Evolutionary conservation across 768 basidiomycete species (phyloP), one percentile per base, ranked within the genome.

Genomic region (Tricholoma sp.): DNA sequence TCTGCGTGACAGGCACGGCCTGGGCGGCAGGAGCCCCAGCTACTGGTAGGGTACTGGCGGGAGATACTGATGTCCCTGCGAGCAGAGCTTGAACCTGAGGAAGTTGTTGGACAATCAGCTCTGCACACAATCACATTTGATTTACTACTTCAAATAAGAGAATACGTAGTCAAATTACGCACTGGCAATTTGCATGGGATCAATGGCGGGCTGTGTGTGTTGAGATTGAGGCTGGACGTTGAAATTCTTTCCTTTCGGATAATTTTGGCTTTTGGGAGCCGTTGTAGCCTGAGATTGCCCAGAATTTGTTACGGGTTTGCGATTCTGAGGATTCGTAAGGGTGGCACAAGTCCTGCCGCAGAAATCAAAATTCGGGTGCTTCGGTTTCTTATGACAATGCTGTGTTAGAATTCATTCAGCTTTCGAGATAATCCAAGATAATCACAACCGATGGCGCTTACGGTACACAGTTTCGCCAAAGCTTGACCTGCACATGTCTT

Each of bases 331-430:
- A 31, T 68, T 70, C 18, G 83, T 84, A 50, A 75, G 57, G 13
- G 75, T 66, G 15, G 83, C 84, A 61, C 85, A 86, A 53, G 78
- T 82, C 74, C 84, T 82, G 54, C 86, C 82, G 57, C 86, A 87
- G 61, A 77, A 87, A 51, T 81, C 79, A 61, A 82, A 81, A 59
- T 72, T 76, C 60, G 75, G 78, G 62, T 78, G 82, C 66, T 84
- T 87, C 4, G 83, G 81, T 57, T 80, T 82, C 64, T 76, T 75
- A 58, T 81, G 78, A 62, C 86, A 87, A 58, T 79, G 70, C 80
- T 81, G 59, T 3, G 50, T 10, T 44, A 39, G 28, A 52, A 41
- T 36, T 54, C 55, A 56, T 12, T 50, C 31, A 36, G 31, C 29
- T 17, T 44, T 18, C 29, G 50, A 49, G 44, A 17, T 32, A 53